These are phyloP conservation scores for Posidonia australis DNA, from an alignment of 106 monocot species.

Conservation along the genomic window DNA sequence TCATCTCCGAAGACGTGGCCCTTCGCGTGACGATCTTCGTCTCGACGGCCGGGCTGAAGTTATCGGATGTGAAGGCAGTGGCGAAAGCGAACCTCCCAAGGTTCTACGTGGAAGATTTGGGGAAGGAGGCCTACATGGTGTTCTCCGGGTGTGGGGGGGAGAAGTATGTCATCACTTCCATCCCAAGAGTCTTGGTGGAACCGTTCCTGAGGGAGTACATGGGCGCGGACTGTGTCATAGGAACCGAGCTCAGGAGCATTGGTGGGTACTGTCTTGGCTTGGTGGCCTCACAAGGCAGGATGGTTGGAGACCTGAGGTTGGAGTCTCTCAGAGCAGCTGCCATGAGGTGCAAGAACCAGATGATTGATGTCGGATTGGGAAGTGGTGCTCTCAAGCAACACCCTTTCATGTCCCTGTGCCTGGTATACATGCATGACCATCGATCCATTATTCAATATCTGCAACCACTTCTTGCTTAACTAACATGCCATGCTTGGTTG, in stretches of 20 bases:
- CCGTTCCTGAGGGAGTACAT: conserved; percentile 42
- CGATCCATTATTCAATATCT: too few relatives aligned
- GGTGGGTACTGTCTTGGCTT: conserved; percentile 24
- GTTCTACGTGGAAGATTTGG: conserved; percentile 32
- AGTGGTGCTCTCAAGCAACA: conserved; percentile 4
- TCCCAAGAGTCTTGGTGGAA: conserved; percentile 48
- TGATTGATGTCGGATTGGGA: conserved; percentile 25
- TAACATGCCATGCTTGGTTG: too few relatives aligned
- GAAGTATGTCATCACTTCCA: conserved; percentile 25
- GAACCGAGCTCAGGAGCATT: conserved; percentile 25
- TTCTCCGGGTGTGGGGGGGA: conserved; percentile 26
- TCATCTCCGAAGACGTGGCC: conserved; percentile 1
- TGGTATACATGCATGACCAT: conserved; percentile 15
- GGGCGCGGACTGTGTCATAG: conserved; percentile 35
- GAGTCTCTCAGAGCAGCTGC: conserved; percentile 3
- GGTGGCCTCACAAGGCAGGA: conserved; percentile 12
- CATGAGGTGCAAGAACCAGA: not conserved
- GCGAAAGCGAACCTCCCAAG: conserved; percentile 32
- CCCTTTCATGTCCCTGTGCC: conserved; percentile 32
- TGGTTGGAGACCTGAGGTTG: conserved; percentile 8
- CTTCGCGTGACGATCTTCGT: conserved; percentile 35
- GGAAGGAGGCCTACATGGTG: conserved; percentile 13
- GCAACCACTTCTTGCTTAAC: too few relatives aligned
- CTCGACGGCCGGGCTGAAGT: conserved; percentile 29
- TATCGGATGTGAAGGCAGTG: conserved; percentile 27